Base-by-base conservation (phyloP, 2,329 filamentous ascomycete genomes). In the Alternaria triticina region DNA sequence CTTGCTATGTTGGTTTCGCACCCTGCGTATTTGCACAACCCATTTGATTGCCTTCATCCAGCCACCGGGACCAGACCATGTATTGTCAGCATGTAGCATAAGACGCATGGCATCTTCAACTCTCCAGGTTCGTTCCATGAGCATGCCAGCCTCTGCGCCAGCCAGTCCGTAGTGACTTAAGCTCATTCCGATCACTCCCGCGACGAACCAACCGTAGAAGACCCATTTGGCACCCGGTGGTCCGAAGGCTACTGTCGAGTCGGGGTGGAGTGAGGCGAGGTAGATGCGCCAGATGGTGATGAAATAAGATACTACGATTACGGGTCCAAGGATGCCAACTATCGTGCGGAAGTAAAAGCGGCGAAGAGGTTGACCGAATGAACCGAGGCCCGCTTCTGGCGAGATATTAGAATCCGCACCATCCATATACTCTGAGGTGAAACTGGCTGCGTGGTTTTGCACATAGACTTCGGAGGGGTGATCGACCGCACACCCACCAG, bases 401-500 rank as follows among this genome's bases (percentile, higher is more conserved):
- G 4, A 33, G 13, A 0, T 4, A 15, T 33, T 15, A 0, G 30
- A 2, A 1, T 33, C 30, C 7, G 13, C 3, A 33, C 13, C 4
- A 5, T 33, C 30, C 0, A 33, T n/a, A 5, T 36, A 2, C 7
- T n/a, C 33, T n/a, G 15, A n/a, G 1, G 33, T 36, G 15, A n/a
- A 15, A 36, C 33, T 3, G 7, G 33, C 7, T 36, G 4, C 8
- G 2, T n/a, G 15, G 4, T 36, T 10, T 5, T 36, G 1, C 8
- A 10, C 3, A 5, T n/a, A 3, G 7, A n/a, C 4, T n/a, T 36
- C 33, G 8, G 15, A n/a, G 7, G 15, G 33, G 7, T n/a, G 33
- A 36, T n/a, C 33, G 5, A 5, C 0, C 4, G 15, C 33, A 36
- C 4, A 0, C 7, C 13, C 33, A n/a, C 4, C 13, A 1, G 1